phyloP scores from a whole-genome alignment of 306 rosid species.

The Coriaria nepalensis region DNA sequence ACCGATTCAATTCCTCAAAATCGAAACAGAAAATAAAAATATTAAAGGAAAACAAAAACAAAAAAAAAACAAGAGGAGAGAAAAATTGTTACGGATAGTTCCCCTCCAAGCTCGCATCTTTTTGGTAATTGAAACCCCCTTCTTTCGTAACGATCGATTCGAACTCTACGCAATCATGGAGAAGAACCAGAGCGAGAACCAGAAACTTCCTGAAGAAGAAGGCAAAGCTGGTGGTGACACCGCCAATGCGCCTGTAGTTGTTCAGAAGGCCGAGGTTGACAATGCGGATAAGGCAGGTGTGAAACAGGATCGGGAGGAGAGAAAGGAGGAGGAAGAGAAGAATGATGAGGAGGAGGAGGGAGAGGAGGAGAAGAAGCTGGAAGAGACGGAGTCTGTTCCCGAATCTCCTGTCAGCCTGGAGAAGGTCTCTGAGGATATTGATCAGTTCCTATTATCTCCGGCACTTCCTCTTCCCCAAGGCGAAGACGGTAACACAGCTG shows the following conservation, averaged over 20 bases:
- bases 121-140: conserved; percentile 13
- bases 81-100: conserved; percentile 11
- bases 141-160: conserved; percentile 10
- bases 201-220: conserved; percentile 18
- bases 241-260: background rate
- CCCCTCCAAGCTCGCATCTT: conserved; percentile 21
- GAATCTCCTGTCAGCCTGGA: conserved; percentile 18
- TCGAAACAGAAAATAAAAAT: background rate
- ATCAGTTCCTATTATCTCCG: conserved; percentile 18
- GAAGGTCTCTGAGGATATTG: conserved; percentile 25
- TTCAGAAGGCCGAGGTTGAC: background rate
- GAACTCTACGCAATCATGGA: conserved; percentile 10
- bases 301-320: background rate
- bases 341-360: background rate
- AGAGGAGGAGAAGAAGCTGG: background rate
- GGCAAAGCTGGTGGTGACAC: background rate
- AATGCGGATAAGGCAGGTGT: background rate
- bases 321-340: background rate
- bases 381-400: conserved; percentile 10
- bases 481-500: conserved; percentile 23
- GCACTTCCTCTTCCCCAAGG: background rate
- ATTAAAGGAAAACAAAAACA: background rate
- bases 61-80: conserved; percentile 2
- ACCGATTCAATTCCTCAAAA: conserved; percentile 31
- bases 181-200: conserved; percentile 31